phyloP scores from a whole-genome alignment of 2,329 filamentous ascomycete genomes.

The Ophiostoma sp. region DNA sequence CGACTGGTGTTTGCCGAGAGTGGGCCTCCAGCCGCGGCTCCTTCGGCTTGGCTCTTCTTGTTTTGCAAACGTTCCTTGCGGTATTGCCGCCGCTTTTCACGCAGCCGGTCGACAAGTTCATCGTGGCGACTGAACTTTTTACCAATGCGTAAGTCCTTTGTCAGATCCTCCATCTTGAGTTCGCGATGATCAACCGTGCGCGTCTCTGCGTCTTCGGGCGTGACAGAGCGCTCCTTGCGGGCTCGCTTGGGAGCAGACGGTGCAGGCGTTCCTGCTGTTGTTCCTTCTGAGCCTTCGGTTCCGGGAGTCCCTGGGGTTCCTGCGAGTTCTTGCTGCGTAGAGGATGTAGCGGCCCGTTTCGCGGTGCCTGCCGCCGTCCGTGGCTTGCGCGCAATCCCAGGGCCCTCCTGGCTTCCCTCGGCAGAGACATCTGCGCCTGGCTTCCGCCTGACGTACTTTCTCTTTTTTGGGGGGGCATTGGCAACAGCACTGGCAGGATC shows the following conservation, averaged over 20 bases:
- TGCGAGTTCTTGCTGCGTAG: background rate
- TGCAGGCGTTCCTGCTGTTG: background rate
- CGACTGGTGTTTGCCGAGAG: background rate
- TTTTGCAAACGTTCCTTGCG: constrained; percentile 36
- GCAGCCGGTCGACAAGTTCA: constrained; percentile 63
- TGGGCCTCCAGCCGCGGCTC: constrained; percentile 6
- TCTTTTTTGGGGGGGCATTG: constrained; percentile 16
- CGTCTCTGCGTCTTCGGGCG: constrained; percentile 59
- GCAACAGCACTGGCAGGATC: background rate
- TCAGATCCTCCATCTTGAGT: constrained; percentile 68
- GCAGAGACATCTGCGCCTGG: background rate
- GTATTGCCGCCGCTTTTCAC: constrained; percentile 37
- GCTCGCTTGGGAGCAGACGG: constrained; percentile 28
- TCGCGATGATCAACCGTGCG: constrained; percentile 59
- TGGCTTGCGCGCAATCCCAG: background rate
- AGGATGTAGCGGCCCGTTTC: constrained; percentile 4
- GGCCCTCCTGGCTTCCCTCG: background rate
- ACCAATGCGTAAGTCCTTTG: constrained; percentile 62
- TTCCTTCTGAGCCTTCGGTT: background rate
- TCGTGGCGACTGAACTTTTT: constrained; percentile 70
- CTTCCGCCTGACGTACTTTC: constrained; percentile 20
- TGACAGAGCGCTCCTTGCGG: constrained; percentile 43
- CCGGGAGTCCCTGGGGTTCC: constrained; percentile 10
- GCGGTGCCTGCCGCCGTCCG: background rate
- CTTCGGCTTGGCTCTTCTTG: constrained; percentile 33